Evolutionary conservation across 129 eudicot species (phyloP).

Genomic region (Chrysanthemum makinoi): DNA sequence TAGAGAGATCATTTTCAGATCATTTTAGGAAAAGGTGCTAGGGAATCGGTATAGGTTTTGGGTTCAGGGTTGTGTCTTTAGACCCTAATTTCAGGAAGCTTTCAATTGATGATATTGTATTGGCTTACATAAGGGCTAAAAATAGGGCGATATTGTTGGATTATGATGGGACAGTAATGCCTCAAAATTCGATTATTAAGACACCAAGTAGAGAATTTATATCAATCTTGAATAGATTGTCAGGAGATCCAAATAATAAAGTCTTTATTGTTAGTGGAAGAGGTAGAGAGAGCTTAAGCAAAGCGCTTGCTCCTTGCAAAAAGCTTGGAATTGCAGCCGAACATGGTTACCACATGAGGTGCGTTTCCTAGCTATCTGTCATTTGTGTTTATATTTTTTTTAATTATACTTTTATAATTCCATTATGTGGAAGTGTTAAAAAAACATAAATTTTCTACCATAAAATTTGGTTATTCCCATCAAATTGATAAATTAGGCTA

Average conservation of each 20-base stretch:
- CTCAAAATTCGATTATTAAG: conserved; percentile 62
- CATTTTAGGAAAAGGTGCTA: conserved; percentile 73
- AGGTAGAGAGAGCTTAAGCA: conserved; percentile 67
- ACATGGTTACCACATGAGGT: conserved; percentile 93
- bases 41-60: conserved; percentile 83
- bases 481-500: too few species aligned
- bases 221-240: conserved; percentile 56
- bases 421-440: too few species aligned
- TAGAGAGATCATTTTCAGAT: conserved; percentile 77
- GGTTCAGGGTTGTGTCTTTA: conserved; percentile 70
- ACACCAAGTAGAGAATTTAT: conserved; percentile 62
- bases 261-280: conserved; percentile 89
- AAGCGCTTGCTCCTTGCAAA: conserved; percentile 60
- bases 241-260: conserved; percentile 54
- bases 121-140: conserved; percentile 50
- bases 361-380: not conserved
- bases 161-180: conserved; percentile 28
- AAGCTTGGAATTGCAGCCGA: conserved; percentile 87
- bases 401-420: too few species aligned
- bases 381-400: too few species aligned
- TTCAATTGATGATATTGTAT: conserved; percentile 57
- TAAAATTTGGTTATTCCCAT: too few species aligned
- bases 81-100: conserved; percentile 84
- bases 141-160: conserved; percentile 76
- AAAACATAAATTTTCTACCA: too few species aligned